Base-by-base conservation (phyloP, 163 green algal species). In the Chlamydomonas reinhardtii region DNA sequence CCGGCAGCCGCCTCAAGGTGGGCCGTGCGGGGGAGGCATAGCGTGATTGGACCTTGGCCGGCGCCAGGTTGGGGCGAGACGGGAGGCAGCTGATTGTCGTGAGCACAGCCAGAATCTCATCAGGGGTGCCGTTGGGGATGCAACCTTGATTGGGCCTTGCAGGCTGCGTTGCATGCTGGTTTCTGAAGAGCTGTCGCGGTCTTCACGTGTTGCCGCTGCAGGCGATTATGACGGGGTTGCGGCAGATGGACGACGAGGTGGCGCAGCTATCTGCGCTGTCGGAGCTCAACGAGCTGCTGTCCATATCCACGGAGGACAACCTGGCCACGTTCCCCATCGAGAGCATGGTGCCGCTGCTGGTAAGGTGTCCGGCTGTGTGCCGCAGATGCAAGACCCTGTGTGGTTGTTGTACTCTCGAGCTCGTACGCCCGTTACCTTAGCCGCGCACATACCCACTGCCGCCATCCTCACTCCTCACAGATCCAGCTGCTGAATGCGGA, bases 241-340 rank as follows among this genome's bases (percentile, higher is more conserved):
- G 89, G 27, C 91, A 93, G 39, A 93, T 94, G 37, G 96, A 97
- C 19, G 95, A 98, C 69, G 96, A 98, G 70, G 84, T 54, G 17
- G 43, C 91, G 71, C 95, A 98, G 91, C 91, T 99, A 59, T 91
- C 91, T 0, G 93, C 95, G 14, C 92, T 99, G 12, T 94, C 90
- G 8, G 93, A 98, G 90, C 95, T 99, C 39, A 98, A 95, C 84
- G 97, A 99, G 86, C 85, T 98, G 62, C 92, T 99, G 76, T 96
- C 96, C 17, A 97, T 99, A 66, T 94, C 93, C 22, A 96, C 92
- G 8, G 97, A 99, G 82, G 97, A 99, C 83, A 90, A 89, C 1
- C 91, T 99, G 64, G 90, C 84, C 29, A 89, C 91, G 1, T 97
- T 99, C 69, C 95, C 96, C 24, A 82, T 96, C 8, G 97, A 99